Base-by-base conservation (phyloP, 495 filamentous ascomycete species). In the Terfezia boudieri region DNA sequence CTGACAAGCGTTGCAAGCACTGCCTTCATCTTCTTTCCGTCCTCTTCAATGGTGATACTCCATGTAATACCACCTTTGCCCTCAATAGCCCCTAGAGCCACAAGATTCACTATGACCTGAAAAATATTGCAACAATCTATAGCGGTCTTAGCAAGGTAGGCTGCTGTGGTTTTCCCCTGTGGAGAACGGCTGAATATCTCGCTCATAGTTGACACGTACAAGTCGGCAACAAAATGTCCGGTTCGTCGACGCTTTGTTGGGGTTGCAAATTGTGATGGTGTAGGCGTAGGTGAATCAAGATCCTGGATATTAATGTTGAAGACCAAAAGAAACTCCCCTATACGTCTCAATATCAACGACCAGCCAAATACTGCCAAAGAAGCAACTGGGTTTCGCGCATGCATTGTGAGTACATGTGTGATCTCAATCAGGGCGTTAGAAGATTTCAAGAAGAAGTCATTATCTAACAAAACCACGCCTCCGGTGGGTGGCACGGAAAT, bases 1-100 rank as follows among this genome's bases (percentile, higher is more conserved):
- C 63, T 53, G 16, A 65, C 48, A 49, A 65, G 56, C 37, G 53
- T 53, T 36, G 63, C 62, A 50, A 65, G 53, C 14, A 65, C 63
- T 36, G 61, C 62, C 50, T 62, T 65, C 62, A 65, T 65, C 36
- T 60, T 57, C 17, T 53, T 36, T 6, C 63, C 59, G 14, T 65
- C 63, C 38, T 65, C 63, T 36, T 65, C 62, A 12, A 53, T 51
- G 49, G 54, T 50, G 10, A 65, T 57, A 55, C 55, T 55, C 41
- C 41, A 46, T 46, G 14, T 20, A 14, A 46, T 20, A 14, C 41
- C 41, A 46, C 41, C 41, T 14, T 46, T 14, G 17, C 41, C 41
- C 41, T 46, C 41, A 14, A 14, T 6, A 20, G 41, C 14, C 8
- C 12, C 17, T 5, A 14, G 12, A 5, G 41, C 17, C 12, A 46